These are phyloP conservation scores for Dichotomocladium elegans DNA, from an alignment of 371 early-diverging fungal genomes.

Conservation along the genomic window DNA sequence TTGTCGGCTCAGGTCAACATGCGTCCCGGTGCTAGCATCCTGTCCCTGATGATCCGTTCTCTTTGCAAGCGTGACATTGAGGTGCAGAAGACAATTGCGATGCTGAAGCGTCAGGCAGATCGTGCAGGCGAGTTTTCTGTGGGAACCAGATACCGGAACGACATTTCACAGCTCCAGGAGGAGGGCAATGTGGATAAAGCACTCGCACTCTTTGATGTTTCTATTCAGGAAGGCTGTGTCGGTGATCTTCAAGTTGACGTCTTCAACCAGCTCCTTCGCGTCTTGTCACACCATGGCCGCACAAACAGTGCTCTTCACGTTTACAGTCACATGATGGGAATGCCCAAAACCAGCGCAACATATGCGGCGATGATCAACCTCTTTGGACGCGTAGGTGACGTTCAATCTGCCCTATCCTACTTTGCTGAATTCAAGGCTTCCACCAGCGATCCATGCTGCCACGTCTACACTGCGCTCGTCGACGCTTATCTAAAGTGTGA, in stretches of 20 bases:
- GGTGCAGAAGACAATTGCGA: conserved; percentile 37
- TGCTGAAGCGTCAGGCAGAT: conserved; percentile 31
- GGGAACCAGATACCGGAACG: conserved; percentile 11
- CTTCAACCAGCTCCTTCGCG: conserved; percentile 38
- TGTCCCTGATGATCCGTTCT: conserved; percentile 25
- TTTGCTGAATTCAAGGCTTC: conserved; percentile 24
- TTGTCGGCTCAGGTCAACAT: conserved; percentile 12
- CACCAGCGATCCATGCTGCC: conserved; percentile 25
- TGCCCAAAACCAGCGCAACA: conserved; percentile 20
- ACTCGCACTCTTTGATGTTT: conserved; percentile 28
- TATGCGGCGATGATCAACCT: conserved; percentile 43
- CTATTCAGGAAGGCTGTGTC: too few relatives aligned
- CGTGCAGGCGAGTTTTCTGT: conserved; percentile 15
- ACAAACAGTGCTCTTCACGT: conserved; percentile 23
- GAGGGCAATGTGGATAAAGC: conserved; percentile 34
- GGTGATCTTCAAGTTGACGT: conserved; percentile 33
- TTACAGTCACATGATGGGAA: conserved; percentile 24
- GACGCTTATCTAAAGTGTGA: conserved; percentile 40
- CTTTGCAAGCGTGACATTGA: conserved; percentile 43
- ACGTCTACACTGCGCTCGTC: conserved; percentile 42
- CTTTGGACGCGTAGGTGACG: conserved; percentile 43
- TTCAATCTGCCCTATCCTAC: conserved; percentile 28
- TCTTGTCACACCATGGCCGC: conserved; percentile 37
- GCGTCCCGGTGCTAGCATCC: conserved; percentile 29
- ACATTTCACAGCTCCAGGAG: conserved; percentile 22